Evolutionary conservation across 169 alveolate species (phyloP).

Genomic region (Theileria sp.): DNA sequence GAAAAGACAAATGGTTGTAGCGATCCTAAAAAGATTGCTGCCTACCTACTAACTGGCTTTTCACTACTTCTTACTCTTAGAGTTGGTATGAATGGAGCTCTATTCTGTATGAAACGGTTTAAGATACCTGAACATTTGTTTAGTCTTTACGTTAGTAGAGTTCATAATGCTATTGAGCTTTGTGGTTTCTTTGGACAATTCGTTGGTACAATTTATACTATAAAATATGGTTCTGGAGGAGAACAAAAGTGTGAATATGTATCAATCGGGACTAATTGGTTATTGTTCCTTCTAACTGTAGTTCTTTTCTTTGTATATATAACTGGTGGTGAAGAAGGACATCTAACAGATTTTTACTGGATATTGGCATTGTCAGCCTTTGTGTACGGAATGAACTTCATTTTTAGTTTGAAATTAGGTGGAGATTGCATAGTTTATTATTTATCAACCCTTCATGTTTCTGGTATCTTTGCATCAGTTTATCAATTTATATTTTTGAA

Average conservation of each 20-base stretch:
- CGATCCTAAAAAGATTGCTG: not conserved
- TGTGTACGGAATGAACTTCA: no score
- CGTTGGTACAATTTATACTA: not conserved
- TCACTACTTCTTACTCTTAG: conserved; percentile 2
- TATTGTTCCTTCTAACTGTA: no score
- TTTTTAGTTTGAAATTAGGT: no score
- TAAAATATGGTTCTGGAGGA: not conserved
- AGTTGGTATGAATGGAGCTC: conserved; percentile 20
- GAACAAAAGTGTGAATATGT: not conserved
- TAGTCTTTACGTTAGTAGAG: conserved; percentile 4
- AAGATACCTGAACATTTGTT: conserved; percentile 7
- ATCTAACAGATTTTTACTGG: no score
- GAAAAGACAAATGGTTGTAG: no score
- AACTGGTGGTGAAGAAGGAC: no score
- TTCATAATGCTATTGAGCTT: conserved; percentile 11
- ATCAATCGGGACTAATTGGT: not conserved
- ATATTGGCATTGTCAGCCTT: no score
- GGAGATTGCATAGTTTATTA: no score
- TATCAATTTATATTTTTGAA: no score
- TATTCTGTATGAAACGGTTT: conserved; percentile 3
- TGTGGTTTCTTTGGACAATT: not conserved
- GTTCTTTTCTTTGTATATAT: no score
- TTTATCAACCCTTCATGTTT: no score
- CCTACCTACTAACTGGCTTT: not conserved
- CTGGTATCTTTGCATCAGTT: no score